Percentiles rank a stretch among this genome's conserved stretches.
phyloP scores from a whole-genome alignment of 176 grass and related monocot species.

The Cymbopogon citratus region DNA sequence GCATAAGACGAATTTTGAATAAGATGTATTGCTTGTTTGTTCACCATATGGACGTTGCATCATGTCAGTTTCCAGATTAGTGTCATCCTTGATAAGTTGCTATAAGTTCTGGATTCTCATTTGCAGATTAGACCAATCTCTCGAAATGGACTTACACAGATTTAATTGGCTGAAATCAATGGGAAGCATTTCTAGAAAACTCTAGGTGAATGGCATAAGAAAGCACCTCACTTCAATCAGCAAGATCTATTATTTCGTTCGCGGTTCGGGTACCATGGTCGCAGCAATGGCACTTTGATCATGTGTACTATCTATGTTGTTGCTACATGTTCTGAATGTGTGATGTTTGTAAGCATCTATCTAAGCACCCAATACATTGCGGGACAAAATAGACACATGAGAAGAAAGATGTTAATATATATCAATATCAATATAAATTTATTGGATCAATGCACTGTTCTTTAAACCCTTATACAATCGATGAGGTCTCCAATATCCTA shows the following conservation, averaged over 20 bases:
- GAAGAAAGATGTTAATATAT: too few species aligned
- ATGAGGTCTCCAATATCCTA: conserved; percentile 21
- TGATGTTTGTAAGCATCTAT: not conserved
- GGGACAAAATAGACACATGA: not conserved
- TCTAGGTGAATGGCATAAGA: too few species aligned
- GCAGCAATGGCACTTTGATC: not conserved
- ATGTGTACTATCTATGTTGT: not conserved
- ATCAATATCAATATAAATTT: not conserved
- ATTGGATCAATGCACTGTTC: conserved; percentile 20
- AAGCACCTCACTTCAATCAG: too few species aligned
- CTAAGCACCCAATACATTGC: not conserved
- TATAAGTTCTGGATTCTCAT: not conserved
- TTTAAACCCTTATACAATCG: conserved; percentile 6
- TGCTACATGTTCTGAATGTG: not conserved
- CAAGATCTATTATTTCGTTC: too few species aligned
- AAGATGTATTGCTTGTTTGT: not conserved
- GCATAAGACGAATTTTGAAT: not conserved
- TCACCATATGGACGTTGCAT: not conserved
- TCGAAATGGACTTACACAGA: not conserved
- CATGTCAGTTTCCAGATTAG: not conserved
- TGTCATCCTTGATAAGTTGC: not conserved
- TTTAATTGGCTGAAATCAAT: too few species aligned
- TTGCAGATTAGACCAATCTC: not conserved
- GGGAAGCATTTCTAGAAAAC: too few species aligned
- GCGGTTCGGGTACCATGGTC: too few species aligned